Evolutionary conservation across 164 flowering plant species (phyloP), one percentile per base, ranked within the genome.

Genomic region (Vitis rotundifolia): DNA sequence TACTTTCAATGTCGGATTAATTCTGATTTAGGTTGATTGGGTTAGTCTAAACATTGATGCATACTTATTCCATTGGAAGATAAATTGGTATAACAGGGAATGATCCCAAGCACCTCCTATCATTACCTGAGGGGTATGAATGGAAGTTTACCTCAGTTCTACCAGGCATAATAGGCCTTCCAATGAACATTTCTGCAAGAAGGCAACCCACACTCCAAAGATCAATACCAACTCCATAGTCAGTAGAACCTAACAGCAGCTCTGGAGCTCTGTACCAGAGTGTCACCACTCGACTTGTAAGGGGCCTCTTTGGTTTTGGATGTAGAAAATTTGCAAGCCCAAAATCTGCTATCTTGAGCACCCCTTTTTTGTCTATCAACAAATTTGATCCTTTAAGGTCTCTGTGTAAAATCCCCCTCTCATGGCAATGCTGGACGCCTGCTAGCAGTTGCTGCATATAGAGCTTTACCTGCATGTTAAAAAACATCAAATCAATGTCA

Each of bases 191-290:
- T 73, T 90, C 92, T 11, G 86, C 95, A 63, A 90, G 64, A 55
- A 88, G 80, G 70, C 97, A 91, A 3, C 97, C 92, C 4, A 85
- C 84, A 77, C 92, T 89, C 93, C 93, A 91, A 2, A 91, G 86
- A 83, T 91, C 97, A 58, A 91, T 82, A 1, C 89, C 89, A 48
- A 84, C 83, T n/a, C 87, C 92, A 80, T 91, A 91, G 68, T 88
- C 87, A 1, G 85, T 84, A 22, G 92, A 70, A 2, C 92, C 93
- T 31, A 91, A 75, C 9, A 89, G 81, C 50, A 89, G 83, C 74
- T 91, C 97, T 13, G 96, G 96, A 50, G 96, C 87, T 65, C 96
- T 81, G 64, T 91, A 91, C 93, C 96, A 89, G 11, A 89, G 85
- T 8, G 97, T 91, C 62, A 88, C 93, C 19, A 91, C 93, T 71